Evolutionary conservation across 257 asterid genomes (phyloP).

Genomic region (Solanum clarkiae): DNA sequence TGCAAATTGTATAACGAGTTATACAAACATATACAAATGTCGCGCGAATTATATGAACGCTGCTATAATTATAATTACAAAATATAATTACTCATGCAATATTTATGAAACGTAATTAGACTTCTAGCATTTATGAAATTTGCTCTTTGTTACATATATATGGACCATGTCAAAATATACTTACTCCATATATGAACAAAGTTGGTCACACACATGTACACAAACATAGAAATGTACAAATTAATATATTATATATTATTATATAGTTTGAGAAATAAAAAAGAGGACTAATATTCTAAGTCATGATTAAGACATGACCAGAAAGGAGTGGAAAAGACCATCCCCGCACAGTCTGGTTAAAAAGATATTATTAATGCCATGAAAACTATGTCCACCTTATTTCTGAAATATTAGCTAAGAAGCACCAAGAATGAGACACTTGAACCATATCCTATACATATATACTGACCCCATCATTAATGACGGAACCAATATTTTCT

Average conservation of each 20-base stretch:
- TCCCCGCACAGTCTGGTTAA: neutral
- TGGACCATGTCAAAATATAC: neutral
- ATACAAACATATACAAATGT: too few species aligned
- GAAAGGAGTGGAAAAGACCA: neutral
- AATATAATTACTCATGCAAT: too few species aligned
- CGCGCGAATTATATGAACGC: too few species aligned
- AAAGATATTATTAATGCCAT: conserved; percentile 14
- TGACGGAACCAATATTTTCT: neutral
- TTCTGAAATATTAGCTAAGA: neutral
- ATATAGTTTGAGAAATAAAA: neutral
- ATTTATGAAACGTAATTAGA: too few species aligned
- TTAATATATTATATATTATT: neutral
- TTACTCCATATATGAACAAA: neutral
- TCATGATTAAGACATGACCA: conserved; percentile 22
- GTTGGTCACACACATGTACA: neutral
- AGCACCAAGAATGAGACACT: conserved; percentile 11
- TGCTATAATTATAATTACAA: too few species aligned
- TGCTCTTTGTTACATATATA: neutral
- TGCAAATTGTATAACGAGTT: too few species aligned
- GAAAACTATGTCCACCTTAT: conserved; percentile 15
- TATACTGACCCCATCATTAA: neutral
- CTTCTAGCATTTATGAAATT: too few species aligned
- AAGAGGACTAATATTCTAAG: conserved; percentile 8
- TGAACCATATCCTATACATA: conserved; percentile 8
- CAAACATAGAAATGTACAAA: neutral